Conservation (phyloP, 1,284 basidiomycete genomes). For the Testicularia cyperi region DNA sequence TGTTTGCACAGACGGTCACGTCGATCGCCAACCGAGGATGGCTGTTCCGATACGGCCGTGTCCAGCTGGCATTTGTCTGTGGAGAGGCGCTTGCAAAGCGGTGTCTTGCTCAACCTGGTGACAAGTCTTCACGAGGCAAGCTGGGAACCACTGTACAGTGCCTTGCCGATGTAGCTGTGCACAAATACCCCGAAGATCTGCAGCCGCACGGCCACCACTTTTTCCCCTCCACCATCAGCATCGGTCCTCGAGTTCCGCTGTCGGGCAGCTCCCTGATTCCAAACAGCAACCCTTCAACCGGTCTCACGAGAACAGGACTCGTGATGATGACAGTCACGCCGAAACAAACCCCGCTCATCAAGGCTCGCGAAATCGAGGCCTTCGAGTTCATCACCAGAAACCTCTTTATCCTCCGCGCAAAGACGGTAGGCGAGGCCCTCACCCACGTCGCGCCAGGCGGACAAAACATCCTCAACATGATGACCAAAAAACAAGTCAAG, state of each 20-base stretch:
- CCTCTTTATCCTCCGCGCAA: constrained; percentile 47
- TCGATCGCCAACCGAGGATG: constrained; percentile 47
- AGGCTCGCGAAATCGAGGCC: constrained; percentile 40
- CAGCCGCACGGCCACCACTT: constrained; percentile 41
- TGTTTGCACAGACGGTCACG: constrained; percentile 52
- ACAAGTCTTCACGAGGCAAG: constrained; percentile 36
- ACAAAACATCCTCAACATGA: constrained; percentile 46
- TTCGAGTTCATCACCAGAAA: constrained; percentile 54
- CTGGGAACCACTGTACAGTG: constrained; percentile 43
- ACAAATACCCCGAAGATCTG: constrained; percentile 24
- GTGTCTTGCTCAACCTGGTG: constrained; percentile 34
- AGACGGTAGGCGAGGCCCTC: constrained; percentile 40
- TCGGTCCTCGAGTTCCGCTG: constrained; percentile 44
- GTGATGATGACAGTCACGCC: constrained; percentile 48
- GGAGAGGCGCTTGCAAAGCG: constrained; percentile 49
- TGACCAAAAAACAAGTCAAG: constrained; percentile 23
- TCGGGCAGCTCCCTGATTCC: constrained; percentile 33
- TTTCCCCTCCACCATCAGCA: constrained; percentile 38
- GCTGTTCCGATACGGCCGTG: constrained; percentile 51
- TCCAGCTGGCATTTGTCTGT: constrained; percentile 48
- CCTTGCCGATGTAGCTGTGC: constrained; percentile 27
- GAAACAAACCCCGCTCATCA: constrained; percentile 28
- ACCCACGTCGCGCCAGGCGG: constrained; percentile 54
- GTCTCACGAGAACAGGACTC: constrained; percentile 36
- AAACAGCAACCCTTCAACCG: constrained; percentile 43